A percentile compares a stretch with the other conserved stretches of the same genome.
These are phyloP conservation scores for Psilocybe subaeruginosa DNA, from an alignment of 768 basidiomycete genomes.

Conservation along the genomic window DNA sequence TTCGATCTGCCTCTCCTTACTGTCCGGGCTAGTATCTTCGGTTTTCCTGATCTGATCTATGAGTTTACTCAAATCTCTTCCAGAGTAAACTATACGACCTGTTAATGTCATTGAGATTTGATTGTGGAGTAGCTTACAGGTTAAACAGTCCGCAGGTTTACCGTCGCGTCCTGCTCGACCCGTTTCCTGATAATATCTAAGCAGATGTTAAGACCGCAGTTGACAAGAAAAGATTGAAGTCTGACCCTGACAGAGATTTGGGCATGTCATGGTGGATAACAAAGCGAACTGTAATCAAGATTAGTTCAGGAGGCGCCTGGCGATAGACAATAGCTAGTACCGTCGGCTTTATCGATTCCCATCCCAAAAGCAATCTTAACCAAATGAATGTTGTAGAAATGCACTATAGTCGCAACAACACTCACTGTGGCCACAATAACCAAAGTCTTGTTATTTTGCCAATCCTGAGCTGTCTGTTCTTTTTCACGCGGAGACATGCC, in stretches of 20 bases:
- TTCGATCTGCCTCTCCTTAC: constrained; percentile 68
- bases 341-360: constrained; percentile 90
- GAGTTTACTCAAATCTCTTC: constrained; percentile 56
- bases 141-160: constrained; percentile 77
- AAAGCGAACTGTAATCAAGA: constrained; percentile 66
- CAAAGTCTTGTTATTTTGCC: constrained; percentile 71
- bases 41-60: constrained; percentile 64
- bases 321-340: constrained; percentile 34
- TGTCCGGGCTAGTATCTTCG: constrained; percentile 49
- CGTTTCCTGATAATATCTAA: constrained; percentile 92
- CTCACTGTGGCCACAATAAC: constrained; percentile 93
- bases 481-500: constrained; percentile 68
- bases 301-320: not conserved
- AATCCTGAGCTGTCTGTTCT: constrained; percentile 61
- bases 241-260: constrained; percentile 81
- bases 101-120: not conserved
- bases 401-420: not conserved
- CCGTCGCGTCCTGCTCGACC: constrained; percentile 96
- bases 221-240: not conserved
- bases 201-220: constrained; percentile 7
- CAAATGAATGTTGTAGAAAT: not conserved
- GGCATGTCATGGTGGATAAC: constrained; percentile 90
- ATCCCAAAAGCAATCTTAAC: constrained; percentile 92
- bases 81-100: constrained; percentile 60
- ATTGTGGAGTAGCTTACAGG: constrained; percentile 58